These are phyloP conservation scores for Thelephora ganbajun DNA, from an alignment of 768 basidiomycete genomes.

Conservation along the genomic window DNA sequence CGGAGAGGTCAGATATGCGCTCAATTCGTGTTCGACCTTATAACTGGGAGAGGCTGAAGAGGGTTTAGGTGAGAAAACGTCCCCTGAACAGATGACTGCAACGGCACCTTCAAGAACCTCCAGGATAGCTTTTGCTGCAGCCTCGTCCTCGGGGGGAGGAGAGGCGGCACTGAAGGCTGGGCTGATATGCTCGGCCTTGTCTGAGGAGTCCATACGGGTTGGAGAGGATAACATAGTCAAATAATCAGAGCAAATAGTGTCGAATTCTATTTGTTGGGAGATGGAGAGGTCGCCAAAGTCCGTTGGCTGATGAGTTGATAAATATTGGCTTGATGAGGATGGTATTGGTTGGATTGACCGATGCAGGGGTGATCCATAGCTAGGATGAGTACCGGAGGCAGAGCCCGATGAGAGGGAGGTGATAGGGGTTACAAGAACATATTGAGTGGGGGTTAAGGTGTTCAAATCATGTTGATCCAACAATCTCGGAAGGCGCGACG, in stretches of 20 bases:
- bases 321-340: slow-evolving; percentile 7
- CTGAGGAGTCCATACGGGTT: slow-evolving; percentile 24
- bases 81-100: background rate
- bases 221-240: slow-evolving; percentile 52
- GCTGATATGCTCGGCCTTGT: slow-evolving; percentile 19
- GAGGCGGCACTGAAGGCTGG: slow-evolving; percentile 11
- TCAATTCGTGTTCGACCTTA: slow-evolving; percentile 21
- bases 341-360: background rate
- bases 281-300: slow-evolving; percentile 8
- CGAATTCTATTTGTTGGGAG: slow-evolving; percentile 28
- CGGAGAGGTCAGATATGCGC: slow-evolving; percentile 32
- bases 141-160: slow-evolving; percentile 10
- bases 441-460: background rate
- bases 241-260: slow-evolving; percentile 43
- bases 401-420: background rate
- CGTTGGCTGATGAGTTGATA: background rate
- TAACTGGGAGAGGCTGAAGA: slow-evolving; percentile 26
- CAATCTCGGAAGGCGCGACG: background rate
- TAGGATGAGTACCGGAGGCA: background rate
- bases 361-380: background rate
- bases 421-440: background rate
- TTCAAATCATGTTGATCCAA: background rate
- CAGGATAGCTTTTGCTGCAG: slow-evolving; percentile 24
- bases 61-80: background rate
- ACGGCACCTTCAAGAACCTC: slow-evolving; percentile 24